Percentiles rank a stretch among this genome's conserved stretches.
These are phyloP conservation scores for Coprinopsis cinerea DNA, from an alignment of 768 basidiomycete species.

Conservation along the genomic window DNA sequence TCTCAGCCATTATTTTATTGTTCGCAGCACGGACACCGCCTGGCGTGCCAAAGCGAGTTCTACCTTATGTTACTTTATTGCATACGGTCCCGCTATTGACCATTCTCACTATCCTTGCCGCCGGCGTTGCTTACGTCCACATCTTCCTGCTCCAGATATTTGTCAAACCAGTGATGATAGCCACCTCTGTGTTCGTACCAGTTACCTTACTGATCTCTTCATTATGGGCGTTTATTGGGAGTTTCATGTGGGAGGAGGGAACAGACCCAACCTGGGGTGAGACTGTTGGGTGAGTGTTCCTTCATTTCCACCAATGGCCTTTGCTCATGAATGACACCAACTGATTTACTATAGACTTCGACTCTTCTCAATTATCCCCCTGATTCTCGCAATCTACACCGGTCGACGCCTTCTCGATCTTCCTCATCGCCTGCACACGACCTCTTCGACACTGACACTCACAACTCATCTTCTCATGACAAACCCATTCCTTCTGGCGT, in stretches of 20 bases:
- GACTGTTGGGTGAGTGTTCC: conserved; percentile 63
- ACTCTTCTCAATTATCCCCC: conserved; percentile 70
- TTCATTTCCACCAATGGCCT: neutral
- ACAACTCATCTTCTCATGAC: conserved; percentile 64
- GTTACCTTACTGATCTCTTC: conserved; percentile 68
- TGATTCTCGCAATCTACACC: conserved; percentile 62
- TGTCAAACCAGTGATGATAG: conserved; percentile 77
- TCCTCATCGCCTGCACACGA: conserved; percentile 62
- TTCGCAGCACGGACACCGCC: conserved; percentile 41
- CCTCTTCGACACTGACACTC: conserved; percentile 52
- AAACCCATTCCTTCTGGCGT: conserved; percentile 68
- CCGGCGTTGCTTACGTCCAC: conserved; percentile 65
- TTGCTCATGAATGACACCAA: conserved; percentile 16
- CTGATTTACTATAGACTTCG: conserved; percentile 46
- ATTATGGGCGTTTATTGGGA: conserved; percentile 77
- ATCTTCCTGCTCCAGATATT: conserved; percentile 75
- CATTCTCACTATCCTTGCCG: conserved; percentile 66
- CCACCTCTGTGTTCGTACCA: conserved; percentile 72
- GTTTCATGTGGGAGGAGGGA: conserved; percentile 55
- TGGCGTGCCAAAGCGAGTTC: conserved; percentile 31
- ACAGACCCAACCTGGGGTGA: conserved; percentile 74
- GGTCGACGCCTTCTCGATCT: conserved; percentile 67
- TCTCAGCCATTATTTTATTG: conserved; percentile 61
- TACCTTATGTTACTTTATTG: conserved; percentile 67
- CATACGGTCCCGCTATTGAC: conserved; percentile 75